Evolutionary conservation across 768 basidiomycete species (phyloP), one percentile per base, ranked within the genome.

Genomic region (Amanita rimosa): DNA sequence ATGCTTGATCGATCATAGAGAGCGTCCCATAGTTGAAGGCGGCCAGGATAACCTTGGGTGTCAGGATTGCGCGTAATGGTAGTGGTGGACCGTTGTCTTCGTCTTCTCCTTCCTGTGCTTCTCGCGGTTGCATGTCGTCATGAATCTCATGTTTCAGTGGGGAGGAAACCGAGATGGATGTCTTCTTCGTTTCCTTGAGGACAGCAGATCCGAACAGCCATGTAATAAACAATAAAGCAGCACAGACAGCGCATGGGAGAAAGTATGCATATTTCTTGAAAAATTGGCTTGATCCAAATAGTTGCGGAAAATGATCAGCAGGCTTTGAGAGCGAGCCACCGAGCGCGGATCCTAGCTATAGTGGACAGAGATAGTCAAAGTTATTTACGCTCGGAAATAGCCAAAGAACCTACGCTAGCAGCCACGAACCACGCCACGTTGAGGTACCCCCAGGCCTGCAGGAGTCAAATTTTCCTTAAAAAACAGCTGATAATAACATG

Each of bases 231-330:
- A 75, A 64, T 54, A 74, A 73, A 0, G 72, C 73, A 1, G 77
- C 72, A 6, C 77, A 67, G 2, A 79, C 68, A 6, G 75, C 66
- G 53, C 79, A 82, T 4, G 81, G 71, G 40, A 83, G 67, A 59
- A 83, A 80, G 53, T 77, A 79, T 0, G 77, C 77, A 45, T 71
- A 71, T 33, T 63, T 51, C 4, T 53, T 58, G 64, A 74, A 69
- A 44, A 79, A 75, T 7, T 60, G 51, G 16, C 55, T 53, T 1
- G 54, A 44, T 6, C 58, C 56, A 46, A 79, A 78, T 14, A 67
- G 4, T 31, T 31, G 10, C 13, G 31, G 31, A 13, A 31, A 31
- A 11, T 31, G 31, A 31, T 31, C 31, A 11, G 31, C 31, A 13
- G 31, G 13, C 1, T 64, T 62, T 11, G 71, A 63, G 29, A 79